Evolutionary conservation across 2,329 filamentous ascomycete genomes (phyloP).

Genomic region (Lizonia empirigonia): DNA sequence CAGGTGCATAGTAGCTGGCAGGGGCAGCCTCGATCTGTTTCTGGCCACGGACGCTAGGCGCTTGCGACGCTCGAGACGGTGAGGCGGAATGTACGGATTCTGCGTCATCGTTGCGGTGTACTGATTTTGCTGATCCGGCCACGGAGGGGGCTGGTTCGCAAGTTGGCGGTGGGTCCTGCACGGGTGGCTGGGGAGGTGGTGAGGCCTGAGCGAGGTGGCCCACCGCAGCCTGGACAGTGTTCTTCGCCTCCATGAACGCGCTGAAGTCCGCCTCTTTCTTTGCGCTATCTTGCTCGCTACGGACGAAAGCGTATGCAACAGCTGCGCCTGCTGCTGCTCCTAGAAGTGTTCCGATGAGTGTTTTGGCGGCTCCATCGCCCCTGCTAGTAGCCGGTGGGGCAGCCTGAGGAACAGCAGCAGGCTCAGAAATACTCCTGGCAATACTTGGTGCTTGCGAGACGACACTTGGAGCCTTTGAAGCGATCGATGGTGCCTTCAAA

Average conservation of each 20-base stretch:
- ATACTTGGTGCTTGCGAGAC: constrained; percentile 32
- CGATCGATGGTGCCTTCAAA: constrained; percentile 33
- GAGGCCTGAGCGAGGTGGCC: constrained; percentile 38
- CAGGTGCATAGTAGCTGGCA: constrained; percentile 42
- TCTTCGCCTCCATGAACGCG: constrained; percentile 43
- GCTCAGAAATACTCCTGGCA: constrained; percentile 42
- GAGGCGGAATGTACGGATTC: constrained; percentile 42
- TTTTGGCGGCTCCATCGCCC: constrained; percentile 62
- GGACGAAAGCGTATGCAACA: constrained; percentile 75
- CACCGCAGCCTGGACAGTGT: constrained; percentile 36
- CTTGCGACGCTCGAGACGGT: constrained; percentile 27
- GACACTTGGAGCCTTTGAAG: constrained; percentile 16
- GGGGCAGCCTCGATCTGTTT: constrained; percentile 51
- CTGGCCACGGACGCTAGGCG: constrained; percentile 26
- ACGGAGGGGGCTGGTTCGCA: constrained; percentile 33
- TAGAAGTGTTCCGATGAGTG: constrained; percentile 75
- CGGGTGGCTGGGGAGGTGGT: constrained; percentile 29
- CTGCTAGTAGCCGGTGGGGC: constrained; percentile 34
- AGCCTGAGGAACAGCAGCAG: constrained; percentile 33
- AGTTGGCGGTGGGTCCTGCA: constrained; percentile 43
- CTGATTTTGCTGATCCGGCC: constrained; percentile 25
- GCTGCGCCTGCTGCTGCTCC: constrained; percentile 80
- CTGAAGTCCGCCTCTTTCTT: constrained; percentile 51
- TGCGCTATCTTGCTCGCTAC: constrained; percentile 59
- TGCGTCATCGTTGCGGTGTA: constrained; percentile 48